Evolutionary conservation across 768 basidiomycete genomes (phyloP), one percentile per base, ranked within the genome.

Genomic region (Amanita rubescens): DNA sequence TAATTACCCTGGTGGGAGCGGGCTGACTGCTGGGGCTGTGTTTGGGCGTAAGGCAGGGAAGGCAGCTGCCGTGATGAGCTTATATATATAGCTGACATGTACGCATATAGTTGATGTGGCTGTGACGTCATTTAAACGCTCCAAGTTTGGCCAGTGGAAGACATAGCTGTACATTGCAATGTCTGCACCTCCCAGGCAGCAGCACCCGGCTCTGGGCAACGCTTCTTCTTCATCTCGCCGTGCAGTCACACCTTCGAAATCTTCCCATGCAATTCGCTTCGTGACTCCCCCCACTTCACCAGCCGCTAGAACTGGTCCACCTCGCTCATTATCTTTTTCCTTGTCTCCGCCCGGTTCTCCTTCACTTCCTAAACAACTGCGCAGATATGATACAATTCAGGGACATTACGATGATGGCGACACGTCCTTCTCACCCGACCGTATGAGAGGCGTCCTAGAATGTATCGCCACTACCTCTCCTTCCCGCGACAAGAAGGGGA

Each of bases 1-100:
- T 20, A 87, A 86, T 59, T 87, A 87, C 60, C 85, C 85, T 0
- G 84, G 84, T 3, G 83, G 84, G 14, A 83, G 81, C 59, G 84
- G 84, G 19, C 59, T 85, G 55, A 84, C 77, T 14, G 78, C 78
- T 3, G 82, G 81, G 0, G 81, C 83, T 0, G 83, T 85, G 11
- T 84, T 86, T 63, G 84, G 82, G 10, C 71, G 76, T 38, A 76
- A 74, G 55, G 80, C 81, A 25, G 83, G 82, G 7, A 54, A 58
- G 24, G 67, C 67, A 54, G 81, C 78, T 14, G 80, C 42, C 55
- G 59, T 30, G 35, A 14, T 14, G 22, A 9, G 17, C 35, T 57
- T 47, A 54, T 53, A 46, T 50, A 34, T 20, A 37, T 8, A 32
- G 53, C n/a, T n/a, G n/a, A n/a, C n/a, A n/a, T n/a, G n/a, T n/a